Evolutionary conservation across 2,329 filamentous ascomycete species (phyloP), one percentile per base, ranked within the genome.

Genomic region (Penicillium sclerotigenum): DNA sequence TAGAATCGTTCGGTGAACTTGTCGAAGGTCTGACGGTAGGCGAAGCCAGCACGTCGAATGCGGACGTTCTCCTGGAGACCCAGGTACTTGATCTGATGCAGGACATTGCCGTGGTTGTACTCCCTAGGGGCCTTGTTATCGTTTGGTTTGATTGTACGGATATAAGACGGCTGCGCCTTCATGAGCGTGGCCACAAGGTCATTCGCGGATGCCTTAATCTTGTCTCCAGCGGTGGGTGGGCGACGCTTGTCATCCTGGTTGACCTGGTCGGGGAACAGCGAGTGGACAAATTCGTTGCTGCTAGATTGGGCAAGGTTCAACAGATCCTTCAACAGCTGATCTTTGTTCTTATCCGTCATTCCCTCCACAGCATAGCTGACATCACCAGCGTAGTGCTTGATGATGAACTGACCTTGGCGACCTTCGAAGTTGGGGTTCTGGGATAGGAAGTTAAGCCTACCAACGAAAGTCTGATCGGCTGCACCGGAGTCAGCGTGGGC

Each of bases 271-370:
- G 94, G 94, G 82, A 99, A 99, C 0, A 99, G 73, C 0, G 85
- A 86, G 69, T 96, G 93, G 10, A 97, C 80, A 66, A 97, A 99
- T 18, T 79, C 76, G 75, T 97, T 97, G 56, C 85, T 83, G 69
- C 91, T 97, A 63, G 86, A 85, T 59, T 88, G 87, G 68, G 96
- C 89, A 36, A 99, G 81, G 69, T 90, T 93, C 49, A 97, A 82
- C 40, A 99, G 80, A 65, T 96, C 94, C 79, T 99, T 99, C 56
- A 97, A 80, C 42, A 99, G 81, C 75, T 95, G 91, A 70, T 99
- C 94, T 81, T 97, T 99, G 81, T 97, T 99, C 83, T 99, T 99
- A 75, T 99, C 94, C 0, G 94, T 99, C 80, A 99, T 99, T 57
- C 94, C 94, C 54, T 96, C 90, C 3, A 97, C 88, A 1, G 89